Conservation (phyloP, 73 alveolate species). For the Blepharisma japonicum region DNA sequence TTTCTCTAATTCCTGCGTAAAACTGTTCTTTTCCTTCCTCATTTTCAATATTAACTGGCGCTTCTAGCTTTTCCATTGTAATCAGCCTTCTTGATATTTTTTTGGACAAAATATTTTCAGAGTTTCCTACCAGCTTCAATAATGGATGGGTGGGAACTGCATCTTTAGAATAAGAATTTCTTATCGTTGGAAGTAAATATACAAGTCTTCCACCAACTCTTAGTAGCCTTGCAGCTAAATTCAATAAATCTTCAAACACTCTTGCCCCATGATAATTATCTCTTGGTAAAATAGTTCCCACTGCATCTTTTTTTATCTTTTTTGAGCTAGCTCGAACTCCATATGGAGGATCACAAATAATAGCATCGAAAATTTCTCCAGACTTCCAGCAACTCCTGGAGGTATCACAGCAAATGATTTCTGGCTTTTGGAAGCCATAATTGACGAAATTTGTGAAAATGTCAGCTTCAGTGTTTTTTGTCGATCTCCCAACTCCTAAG, state of each 20-base stretch:
- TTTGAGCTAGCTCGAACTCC: slow-evolving; percentile 94
- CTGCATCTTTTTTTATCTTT: slow-evolving; percentile 68
- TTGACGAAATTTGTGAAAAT: slow-evolving; percentile 80
- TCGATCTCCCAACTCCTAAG: slow-evolving; percentile 85
- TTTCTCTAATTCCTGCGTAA: neutral
- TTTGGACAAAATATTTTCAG: slow-evolving; percentile 68
- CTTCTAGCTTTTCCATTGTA: slow-evolving; percentile 37
- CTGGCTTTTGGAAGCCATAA: slow-evolving; percentile 78
- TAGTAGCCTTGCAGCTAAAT: slow-evolving; percentile 73
- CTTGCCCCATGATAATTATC: slow-evolving; percentile 40
- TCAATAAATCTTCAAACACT: slow-evolving; percentile 76
- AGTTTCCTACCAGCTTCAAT: slow-evolving; percentile 61
- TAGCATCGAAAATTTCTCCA: slow-evolving; percentile 84
- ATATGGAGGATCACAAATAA: slow-evolving; percentile 98
- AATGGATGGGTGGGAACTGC: slow-evolving; percentile 77
- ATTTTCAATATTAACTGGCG: neutral
- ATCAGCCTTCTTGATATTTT: slow-evolving; percentile 65
- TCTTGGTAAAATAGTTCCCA: slow-evolving; percentile 34
- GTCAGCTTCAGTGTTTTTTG: slow-evolving; percentile 64
- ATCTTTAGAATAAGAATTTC: slow-evolving; percentile 66
- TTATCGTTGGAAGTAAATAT: slow-evolving; percentile 88
- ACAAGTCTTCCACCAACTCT: slow-evolving; percentile 92
- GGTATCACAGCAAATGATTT: slow-evolving; percentile 70
- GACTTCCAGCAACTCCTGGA: slow-evolving; percentile 43
- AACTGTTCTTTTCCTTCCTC: neutral